Conservation (phyloP, 352 stramenopile species). For the Phytopythium ostracodes region DNA sequence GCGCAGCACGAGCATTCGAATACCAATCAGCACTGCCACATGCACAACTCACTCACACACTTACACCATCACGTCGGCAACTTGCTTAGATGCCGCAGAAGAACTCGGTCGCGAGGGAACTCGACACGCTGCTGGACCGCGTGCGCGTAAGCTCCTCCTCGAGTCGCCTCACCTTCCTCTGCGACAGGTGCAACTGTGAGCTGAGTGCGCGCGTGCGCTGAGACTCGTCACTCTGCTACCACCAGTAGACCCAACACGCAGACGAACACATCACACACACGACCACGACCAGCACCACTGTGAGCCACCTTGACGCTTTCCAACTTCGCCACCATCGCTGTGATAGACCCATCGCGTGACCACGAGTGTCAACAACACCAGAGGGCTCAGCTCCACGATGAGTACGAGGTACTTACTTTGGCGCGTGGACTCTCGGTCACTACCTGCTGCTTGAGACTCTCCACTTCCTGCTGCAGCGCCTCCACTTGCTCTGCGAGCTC, state of each 20-base stretch:
- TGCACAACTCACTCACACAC: not conserved
- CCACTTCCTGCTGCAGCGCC: constrained; percentile 35
- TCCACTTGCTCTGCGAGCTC: constrained; percentile 36
- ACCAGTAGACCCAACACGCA: constrained; percentile 5
- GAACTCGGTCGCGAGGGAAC: constrained; percentile 45
- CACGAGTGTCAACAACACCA: not conserved
- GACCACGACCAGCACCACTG: constrained; percentile 10
- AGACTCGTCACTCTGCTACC: constrained; percentile 52
- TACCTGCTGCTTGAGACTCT: constrained; percentile 15
- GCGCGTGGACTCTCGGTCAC: not conserved
- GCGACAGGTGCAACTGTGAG: constrained; percentile 40
- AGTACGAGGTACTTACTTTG: constrained; percentile 38
- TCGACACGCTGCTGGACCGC: constrained; percentile 36
- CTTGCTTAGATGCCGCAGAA: constrained; percentile 56
- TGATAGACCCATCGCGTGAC: not conserved
- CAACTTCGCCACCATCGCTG: not conserved
- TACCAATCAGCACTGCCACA: not conserved
- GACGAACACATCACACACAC: constrained; percentile 7
- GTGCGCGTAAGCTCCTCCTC: constrained; percentile 57
- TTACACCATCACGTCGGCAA: not conserved
- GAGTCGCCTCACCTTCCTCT: constrained; percentile 49
- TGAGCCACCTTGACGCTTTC: constrained; percentile 10
- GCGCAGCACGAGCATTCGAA: not conserved
- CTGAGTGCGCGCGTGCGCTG: constrained; percentile 47
- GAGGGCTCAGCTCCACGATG: not conserved